Evolutionary conservation across 495 filamentous ascomycete genomes (phyloP).

Genomic region (Penicillium macrosclerotiorum): DNA sequence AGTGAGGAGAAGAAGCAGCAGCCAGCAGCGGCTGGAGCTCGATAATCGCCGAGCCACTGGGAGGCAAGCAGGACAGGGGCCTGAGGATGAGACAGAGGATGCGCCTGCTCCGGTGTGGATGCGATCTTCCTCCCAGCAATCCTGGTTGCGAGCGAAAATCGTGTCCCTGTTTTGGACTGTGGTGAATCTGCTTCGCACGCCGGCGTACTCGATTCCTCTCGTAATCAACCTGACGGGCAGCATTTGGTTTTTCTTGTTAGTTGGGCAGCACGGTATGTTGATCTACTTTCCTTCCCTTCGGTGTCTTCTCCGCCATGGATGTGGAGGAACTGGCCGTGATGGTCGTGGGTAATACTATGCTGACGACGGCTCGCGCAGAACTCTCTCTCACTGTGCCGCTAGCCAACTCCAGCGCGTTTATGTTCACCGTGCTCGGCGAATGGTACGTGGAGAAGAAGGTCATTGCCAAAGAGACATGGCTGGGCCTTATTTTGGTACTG

Average conservation of each 20-base stretch:
- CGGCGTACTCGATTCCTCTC: conserved; percentile 80
- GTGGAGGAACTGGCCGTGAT: too few relatives aligned
- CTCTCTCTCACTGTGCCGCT: conserved; percentile 92
- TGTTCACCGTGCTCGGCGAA: conserved; percentile 93
- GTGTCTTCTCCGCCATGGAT: not conserved
- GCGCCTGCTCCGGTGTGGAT: conserved; percentile 27
- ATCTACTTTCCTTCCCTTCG: conserved; percentile 6
- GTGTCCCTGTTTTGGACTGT: conserved; percentile 66
- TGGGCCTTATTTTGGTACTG: conserved; percentile 79
- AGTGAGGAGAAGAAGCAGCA: conserved; percentile 19
- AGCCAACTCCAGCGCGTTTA: conserved; percentile 87
- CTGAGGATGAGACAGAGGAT: conserved; percentile 22
- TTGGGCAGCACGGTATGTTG: conserved; percentile 82
- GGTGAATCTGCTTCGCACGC: conserved; percentile 72
- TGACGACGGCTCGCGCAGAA: conserved; percentile 49
- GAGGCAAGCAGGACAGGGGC: not conserved
- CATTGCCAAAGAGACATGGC: conserved; percentile 83
- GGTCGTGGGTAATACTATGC: not conserved
- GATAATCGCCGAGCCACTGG: too few relatives aligned
- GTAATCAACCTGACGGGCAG: conserved; percentile 90
- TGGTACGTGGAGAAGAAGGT: conserved; percentile 93
- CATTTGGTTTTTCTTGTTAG: conserved; percentile 94
- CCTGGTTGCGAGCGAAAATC: conserved; percentile 54
- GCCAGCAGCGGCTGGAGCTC: conserved; percentile 7
- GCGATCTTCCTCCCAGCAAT: conserved; percentile 12